These are phyloP conservation scores for Sarcomyxa edulis DNA, from an alignment of 768 basidiomycete species.

Conservation along the genomic window DNA sequence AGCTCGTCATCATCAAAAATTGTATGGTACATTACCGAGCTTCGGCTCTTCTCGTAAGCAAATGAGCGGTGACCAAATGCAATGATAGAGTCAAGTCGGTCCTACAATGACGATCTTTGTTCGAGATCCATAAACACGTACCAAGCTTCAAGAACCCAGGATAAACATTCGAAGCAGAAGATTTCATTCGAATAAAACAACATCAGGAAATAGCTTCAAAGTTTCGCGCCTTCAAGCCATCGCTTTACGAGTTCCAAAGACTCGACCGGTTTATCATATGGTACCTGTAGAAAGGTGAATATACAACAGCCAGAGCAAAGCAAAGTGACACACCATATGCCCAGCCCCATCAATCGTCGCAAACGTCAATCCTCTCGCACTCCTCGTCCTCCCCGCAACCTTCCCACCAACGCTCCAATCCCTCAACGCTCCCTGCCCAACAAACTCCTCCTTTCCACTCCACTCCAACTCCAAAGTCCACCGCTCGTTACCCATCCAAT, in stretches of 20 bases:
- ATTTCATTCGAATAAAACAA: no score
- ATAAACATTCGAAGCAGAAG: no score
- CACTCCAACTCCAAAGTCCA: constrained; percentile 25
- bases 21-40: no score
- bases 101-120: no score
- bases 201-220: no score
- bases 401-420: constrained; percentile 56
- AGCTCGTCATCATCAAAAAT: no score
- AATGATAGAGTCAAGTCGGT: no score
- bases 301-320: background rate
- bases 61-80: no score
- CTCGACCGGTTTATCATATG: constrained; percentile 59
- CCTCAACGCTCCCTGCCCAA: constrained; percentile 30
- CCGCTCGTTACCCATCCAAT: constrained; percentile 50
- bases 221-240: constrained; percentile 33
- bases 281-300: constrained; percentile 31
- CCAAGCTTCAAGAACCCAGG: no score
- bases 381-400: constrained; percentile 31
- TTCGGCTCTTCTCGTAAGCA: no score
- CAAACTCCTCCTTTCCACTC: constrained; percentile 41
- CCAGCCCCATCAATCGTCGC: constrained; percentile 63
- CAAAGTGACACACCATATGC: constrained; percentile 50
- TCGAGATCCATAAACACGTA: no score
- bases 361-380: constrained; percentile 51
- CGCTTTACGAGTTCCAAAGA: constrained; percentile 42